Conservation (phyloP, 2,329 filamentous ascomycete genomes). For the Aspergillus pseudoviridinutans region DNA sequence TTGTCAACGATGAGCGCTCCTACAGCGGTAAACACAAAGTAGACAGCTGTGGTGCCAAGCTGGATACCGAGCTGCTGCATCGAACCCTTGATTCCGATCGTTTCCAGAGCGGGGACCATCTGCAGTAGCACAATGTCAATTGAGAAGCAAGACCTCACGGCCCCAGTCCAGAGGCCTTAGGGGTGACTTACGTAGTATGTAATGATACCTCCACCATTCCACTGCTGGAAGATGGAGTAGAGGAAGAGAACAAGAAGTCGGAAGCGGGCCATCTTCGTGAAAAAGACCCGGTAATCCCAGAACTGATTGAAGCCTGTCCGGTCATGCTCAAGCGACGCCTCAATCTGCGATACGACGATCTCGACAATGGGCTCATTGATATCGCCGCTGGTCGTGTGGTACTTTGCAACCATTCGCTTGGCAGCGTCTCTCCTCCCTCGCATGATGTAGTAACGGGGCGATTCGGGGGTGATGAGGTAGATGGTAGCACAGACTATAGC, state of each 20-base stretch:
- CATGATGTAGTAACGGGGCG: conserved; percentile 35
- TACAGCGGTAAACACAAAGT: conserved; percentile 45
- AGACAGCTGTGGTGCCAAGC: conserved; percentile 42
- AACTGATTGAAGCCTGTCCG: conserved; percentile 34
- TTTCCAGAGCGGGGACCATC: conserved; percentile 39
- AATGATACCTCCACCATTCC: conserved; percentile 48
- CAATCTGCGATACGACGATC: conserved; percentile 42
- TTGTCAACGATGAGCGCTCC: conserved; percentile 43
- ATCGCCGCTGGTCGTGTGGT: conserved; percentile 41
- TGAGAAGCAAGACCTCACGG: not conserved
- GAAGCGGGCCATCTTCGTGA: conserved; percentile 43
- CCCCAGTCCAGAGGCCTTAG: not conserved
- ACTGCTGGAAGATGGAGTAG: conserved; percentile 47
- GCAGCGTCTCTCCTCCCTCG: conserved; percentile 30
- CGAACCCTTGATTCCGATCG: conserved; percentile 37
- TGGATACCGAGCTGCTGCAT: conserved; percentile 42
- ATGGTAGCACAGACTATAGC: conserved; percentile 44
- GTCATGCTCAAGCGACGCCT: conserved; percentile 42
- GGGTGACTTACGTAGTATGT: conserved; percentile 34
- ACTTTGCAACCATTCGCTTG: conserved; percentile 35
- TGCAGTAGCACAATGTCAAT: conserved; percentile 1
- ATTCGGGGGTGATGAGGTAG: conserved; percentile 38
- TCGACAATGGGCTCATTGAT: conserved; percentile 41
- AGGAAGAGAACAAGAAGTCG: conserved; percentile 43
- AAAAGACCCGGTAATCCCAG: conserved; percentile 48